Base-by-base conservation (phyloP, 2,329 filamentous ascomycete species). In the Ophiocordyceps robertsii region DNA sequence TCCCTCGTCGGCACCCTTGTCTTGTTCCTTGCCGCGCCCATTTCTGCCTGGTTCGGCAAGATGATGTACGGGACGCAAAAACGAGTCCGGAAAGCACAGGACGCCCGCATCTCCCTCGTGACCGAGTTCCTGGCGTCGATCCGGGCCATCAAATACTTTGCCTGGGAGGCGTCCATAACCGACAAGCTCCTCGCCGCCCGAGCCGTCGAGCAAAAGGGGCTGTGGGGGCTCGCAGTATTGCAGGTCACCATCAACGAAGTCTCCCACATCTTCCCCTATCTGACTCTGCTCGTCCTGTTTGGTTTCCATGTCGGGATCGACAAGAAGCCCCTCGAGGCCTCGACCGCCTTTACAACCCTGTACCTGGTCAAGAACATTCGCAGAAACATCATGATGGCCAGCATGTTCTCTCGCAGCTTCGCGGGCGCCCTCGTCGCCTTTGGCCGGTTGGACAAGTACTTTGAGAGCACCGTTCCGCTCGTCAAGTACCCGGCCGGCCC, bases 111-210 rank as follows among this genome's bases (percentile, higher is more conserved):
- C 42, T 75, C 73, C 1, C 64, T 73, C 17, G 68, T 77, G 16
- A 70, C 72, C 1, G 74, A 78, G 50, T 77, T 76, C 48, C 62
- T 78, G 24, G 59, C 66, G 24, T 75, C 73, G 8, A 76, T 78
- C 43, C 66, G 70, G 11, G 71, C 70, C 14, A 68, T 78, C 56
- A 78, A 78, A 51, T 77, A 76, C 49, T 77, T 78, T 53, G 70
- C 70, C 2, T 78, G 74, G 75, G 74, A 78, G 51, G 63, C 66
- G 16, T 64, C 69, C 29, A 67, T 74, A 46, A 64, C 67, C 11
- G 59, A 67, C n/a, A 68, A 65, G 40, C 68, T 78, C 43, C 63
- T 71, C 29, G 57, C 64, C 5, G 64, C 71, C 11, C 68, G 75
- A 2, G 53, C 58, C 13, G 57, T 62, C 2, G 75, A 78, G 51